phyloP scores from a whole-genome alignment of 148 eudicot genomes.

The Fagopyrum esculentum region DNA sequence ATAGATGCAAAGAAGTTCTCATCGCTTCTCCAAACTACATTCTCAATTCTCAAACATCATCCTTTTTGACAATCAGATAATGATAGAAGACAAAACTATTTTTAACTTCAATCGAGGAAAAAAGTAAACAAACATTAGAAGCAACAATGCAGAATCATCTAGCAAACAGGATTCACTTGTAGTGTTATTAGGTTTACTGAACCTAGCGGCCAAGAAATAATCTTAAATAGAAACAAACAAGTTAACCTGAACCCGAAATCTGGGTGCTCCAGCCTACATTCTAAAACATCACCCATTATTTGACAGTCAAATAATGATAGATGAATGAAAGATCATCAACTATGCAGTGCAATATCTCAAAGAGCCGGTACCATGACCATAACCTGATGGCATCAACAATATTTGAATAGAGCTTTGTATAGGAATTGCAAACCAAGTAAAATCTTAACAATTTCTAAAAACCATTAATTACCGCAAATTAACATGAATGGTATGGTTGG shows the following conservation, averaged over 20 bases:
- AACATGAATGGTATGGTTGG: not conserved
- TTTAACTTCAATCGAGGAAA: not conserved
- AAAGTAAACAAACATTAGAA: not conserved
- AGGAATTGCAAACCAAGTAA: not conserved
- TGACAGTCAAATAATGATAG: not conserved
- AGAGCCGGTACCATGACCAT: not conserved
- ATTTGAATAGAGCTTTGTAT: not conserved
- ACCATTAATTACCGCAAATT: not conserved
- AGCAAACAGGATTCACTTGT: not conserved
- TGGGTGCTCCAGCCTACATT: not conserved
- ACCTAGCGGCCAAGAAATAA: not conserved
- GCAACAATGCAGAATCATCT: not conserved
- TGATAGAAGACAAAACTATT: not conserved
- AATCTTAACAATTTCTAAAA: too few relatives aligned
- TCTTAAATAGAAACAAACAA: not conserved
- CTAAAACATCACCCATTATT: not conserved
- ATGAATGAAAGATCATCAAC: not conserved
- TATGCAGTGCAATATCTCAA: not conserved
- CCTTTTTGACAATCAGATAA: not conserved
- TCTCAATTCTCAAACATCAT: not conserved
- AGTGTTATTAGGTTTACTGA: not conserved
- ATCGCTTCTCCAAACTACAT: not conserved
- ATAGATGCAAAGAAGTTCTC: not conserved
- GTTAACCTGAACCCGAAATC: not conserved
- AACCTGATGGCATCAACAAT: not conserved